phyloP scores from a whole-genome alignment of 2,329 filamentous ascomycete species.

The Diaporthe longicolla region DNA sequence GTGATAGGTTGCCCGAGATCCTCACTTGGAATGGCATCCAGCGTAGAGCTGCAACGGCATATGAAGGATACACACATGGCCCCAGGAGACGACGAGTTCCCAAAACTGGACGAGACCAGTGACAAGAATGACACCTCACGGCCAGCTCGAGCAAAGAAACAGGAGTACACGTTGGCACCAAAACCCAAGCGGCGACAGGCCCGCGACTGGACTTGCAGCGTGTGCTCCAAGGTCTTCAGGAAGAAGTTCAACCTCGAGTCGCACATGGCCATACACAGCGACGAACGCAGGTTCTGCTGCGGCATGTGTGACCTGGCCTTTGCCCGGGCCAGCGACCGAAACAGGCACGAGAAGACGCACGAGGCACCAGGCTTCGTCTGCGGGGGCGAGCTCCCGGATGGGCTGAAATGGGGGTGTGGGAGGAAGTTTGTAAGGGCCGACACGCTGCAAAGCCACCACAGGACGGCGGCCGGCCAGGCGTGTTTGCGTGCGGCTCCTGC shows the following conservation, averaged over 20 bases:
- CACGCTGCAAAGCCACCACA: conserved; percentile 13
- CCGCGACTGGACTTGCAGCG: not conserved
- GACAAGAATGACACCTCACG: not conserved
- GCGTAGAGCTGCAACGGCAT: not conserved
- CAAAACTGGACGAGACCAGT: not conserved
- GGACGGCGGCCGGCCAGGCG: not conserved
- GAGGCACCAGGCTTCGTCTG: not conserved
- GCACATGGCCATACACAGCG: conserved; percentile 14
- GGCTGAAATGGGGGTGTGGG: conserved; percentile 6
- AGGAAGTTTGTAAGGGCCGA: conserved; percentile 3
- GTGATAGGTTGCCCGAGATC: not conserved
- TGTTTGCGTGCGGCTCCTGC: not conserved
- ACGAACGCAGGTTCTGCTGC: not conserved
- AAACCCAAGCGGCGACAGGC: not conserved
- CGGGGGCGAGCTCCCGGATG: not conserved
- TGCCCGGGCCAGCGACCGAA: conserved; percentile 8
- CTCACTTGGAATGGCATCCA: not conserved
- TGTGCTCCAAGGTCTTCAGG: conserved; percentile 25
- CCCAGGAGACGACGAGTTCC: not conserved
- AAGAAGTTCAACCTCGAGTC: conserved; percentile 18
- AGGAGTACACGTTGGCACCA: no score
- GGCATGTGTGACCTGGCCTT: not conserved
- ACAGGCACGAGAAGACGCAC: conserved; percentile 49
- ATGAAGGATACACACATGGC: not conserved
- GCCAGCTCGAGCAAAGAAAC: no score